Base-by-base conservation (phyloP, 2,329 filamentous ascomycete species). In the Phialocephala subalpina region DNA sequence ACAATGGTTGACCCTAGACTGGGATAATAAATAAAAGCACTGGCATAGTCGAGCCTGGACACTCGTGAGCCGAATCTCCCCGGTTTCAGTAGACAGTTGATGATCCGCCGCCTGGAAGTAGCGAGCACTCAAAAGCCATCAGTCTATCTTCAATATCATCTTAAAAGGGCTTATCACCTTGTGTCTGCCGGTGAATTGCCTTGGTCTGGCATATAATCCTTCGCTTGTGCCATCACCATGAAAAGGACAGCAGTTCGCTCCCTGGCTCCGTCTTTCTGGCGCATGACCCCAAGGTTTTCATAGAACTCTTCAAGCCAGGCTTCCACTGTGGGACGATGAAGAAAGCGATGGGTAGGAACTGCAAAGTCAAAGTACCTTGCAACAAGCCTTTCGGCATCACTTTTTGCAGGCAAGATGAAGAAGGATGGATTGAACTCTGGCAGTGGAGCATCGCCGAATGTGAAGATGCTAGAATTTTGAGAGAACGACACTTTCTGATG, bases 351-450 rank as follows among this genome's bases (percentile, higher is more conserved):
- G 0, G 86, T 89, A 0, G 86, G 85, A 22, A 87, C 84, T 7
- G 85, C 86, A 64, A 85, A 86, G 56, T 88, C 86, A 67, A 89
- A 89, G 62, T 88, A 89, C 7, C 86, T 77, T 8, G 80, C 78
- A 4, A 88, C 12, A 78, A 75, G 12, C 7, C n/a, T 58, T 14
- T 67, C 36, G 12, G 70, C 70, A 40, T 69, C 66, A 6, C 22
- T 60, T 42, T 66, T 69, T 9, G 68, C 63, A 3, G 68, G 69
- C 12, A 85, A 70, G 7, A 81, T 74, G 63, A 81, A 82, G 60
- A 81, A 80, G 0, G 78, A 78, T 0, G 78, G 74, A 67, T 82
- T 80, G 49, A 79, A 79, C 2, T 82, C 79, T 0, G 81, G 80
- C 7, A 84, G 67, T 1, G 81, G 82, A 18, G 82, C 67, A 63